Evolutionary conservation across 176 grass and related monocot species (phyloP).

Genomic region (Hyparrhenia diplandra): DNA sequence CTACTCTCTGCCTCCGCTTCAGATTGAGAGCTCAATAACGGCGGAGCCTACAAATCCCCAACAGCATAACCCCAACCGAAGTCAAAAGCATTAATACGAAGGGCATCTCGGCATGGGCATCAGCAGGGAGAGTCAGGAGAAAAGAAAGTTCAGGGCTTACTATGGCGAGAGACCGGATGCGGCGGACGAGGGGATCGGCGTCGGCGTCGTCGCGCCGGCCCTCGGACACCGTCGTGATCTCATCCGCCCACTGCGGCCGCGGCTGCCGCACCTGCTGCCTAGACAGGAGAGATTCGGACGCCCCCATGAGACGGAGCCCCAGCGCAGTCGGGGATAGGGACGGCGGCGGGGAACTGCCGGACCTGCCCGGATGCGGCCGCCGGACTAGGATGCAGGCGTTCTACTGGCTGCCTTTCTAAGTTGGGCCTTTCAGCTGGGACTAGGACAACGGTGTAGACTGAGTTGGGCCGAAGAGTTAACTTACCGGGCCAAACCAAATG

Average conservation of each 20-base stretch:
- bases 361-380: neutral
- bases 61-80: neutral
- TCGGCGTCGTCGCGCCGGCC: constrained; percentile 31
- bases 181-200: constrained; percentile 45
- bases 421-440: neutral
- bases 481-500: neutral
- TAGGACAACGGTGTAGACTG: neutral
- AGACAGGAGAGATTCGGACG: constrained; percentile 46
- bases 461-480: neutral
- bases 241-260: constrained; percentile 46
- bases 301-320: constrained; percentile 32
- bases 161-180: constrained; percentile 47
- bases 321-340: neutral
- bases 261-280: constrained; percentile 24
- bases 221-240: constrained; percentile 70
- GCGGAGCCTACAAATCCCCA: constrained; percentile 47
- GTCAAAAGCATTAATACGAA: neutral
- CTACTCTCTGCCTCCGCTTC: constrained; percentile 52
- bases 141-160: constrained; percentile 9
- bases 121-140: neutral
- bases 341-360: neutral
- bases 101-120: neutral
- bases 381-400: neutral
- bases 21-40: constrained; percentile 41
- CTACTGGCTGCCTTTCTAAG: neutral